Base-by-base conservation (phyloP, 768 basidiomycete genomes). In the Lactarius trivialis region DNA sequence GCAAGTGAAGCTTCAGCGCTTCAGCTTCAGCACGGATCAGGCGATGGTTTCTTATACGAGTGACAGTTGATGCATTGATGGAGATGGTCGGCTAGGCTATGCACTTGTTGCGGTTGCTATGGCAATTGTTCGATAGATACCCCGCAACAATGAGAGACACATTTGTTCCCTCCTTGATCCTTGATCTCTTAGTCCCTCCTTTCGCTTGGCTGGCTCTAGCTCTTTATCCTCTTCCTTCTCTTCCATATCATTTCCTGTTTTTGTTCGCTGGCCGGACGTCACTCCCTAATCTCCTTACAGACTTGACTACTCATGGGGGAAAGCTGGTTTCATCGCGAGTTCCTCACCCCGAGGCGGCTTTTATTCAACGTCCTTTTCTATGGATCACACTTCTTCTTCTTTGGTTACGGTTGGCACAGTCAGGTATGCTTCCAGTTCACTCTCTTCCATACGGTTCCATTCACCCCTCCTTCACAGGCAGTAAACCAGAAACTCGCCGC, bases 31-130 rank as follows among this genome's bases (percentile, higher is more conserved):
- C 74, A 99, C 97, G 92, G 60, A 91, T 99, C 71, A 91, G 72
- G 93, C 95, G 7, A 92, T 98, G 91, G 96, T 98, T 52, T 94
- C 95, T 5, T 98, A 98, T 94, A 93, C 65, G 93, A 93, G 32
- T 17, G 54, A 50, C 30, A 57, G 36, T 51, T 61, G 43, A 55
- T 14, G n/a, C 19, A n/a, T 21, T 21, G 51, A 33, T 33, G 51
- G 51, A 2, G n/a, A n/a, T n/a, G n/a, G n/a, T n/a, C n/a, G n/a
- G n/a, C n/a, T n/a, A n/a, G 50, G 30, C 30, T 15, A 17, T 30
- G 15, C 4, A 17, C 17, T 14, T 14, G 49, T 30, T 17, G 30
- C 12, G 60, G 30, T 62, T 7, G 34, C 39, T 41, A 53, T 62
- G 33, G 33, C 30, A 1, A 52, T 41, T 52, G 50, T 33, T 48